Evolutionary conservation across 768 basidiomycete genomes (phyloP).

Genomic region (Tephrocybe rancida): DNA sequence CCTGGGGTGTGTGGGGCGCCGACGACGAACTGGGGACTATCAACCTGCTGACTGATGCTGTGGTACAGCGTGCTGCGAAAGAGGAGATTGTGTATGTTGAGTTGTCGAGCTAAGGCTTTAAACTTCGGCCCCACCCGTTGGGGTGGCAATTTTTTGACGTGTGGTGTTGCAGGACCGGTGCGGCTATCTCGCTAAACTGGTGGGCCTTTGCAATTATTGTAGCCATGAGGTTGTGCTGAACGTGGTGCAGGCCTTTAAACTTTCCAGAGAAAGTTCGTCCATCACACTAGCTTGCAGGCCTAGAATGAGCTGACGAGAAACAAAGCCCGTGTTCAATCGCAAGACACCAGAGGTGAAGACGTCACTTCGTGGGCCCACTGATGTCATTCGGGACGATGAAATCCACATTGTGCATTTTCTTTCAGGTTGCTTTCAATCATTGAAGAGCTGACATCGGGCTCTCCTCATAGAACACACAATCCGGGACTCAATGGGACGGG

Average conservation of each 20-base stretch:
- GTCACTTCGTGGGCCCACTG: constrained; percentile 24
- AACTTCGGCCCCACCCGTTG: not conserved
- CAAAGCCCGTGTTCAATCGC: constrained; percentile 58
- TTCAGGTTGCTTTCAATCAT: not conserved
- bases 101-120: not conserved
- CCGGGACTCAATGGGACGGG: constrained; percentile 73
- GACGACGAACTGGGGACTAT: constrained; percentile 70
- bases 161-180: constrained; percentile 43
- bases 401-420: constrained; percentile 49
- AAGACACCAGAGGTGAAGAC: constrained; percentile 55
- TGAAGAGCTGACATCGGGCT: not conserved
- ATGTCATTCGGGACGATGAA: constrained; percentile 48
- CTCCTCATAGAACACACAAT: constrained; percentile 63
- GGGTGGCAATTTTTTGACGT: not conserved
- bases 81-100: constrained; percentile 53
- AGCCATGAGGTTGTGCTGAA: not conserved
- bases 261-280: constrained; percentile 59
- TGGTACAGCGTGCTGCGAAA: constrained; percentile 57
- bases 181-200: constrained; percentile 64
- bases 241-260: constrained; percentile 56
- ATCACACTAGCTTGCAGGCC: not conserved
- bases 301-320: not conserved
- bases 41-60: constrained; percentile 62
- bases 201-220: constrained; percentile 26
- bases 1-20: constrained; percentile 69